Evolutionary conservation across 805 yeast species (phyloP).

Genomic region (Saccharomycopsis sp.): DNA sequence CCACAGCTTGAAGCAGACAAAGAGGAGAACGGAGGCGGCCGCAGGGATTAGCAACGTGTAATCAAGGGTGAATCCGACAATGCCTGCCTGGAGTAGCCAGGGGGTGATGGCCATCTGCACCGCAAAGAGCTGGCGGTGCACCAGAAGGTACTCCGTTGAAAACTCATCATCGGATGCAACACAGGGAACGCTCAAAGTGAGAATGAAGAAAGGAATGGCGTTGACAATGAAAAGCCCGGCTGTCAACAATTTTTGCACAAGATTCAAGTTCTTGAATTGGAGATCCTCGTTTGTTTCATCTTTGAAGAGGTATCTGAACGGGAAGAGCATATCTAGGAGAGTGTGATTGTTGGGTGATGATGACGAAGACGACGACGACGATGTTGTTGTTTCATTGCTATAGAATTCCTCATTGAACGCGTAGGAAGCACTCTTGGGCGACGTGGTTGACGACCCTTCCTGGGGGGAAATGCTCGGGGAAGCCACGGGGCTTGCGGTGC

Average conservation of each 20-base stretch:
- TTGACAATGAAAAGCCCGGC: slow-evolving; percentile 2
- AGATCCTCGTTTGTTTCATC: slow-evolving; percentile 3
- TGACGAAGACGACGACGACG: too few species aligned
- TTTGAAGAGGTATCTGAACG: slow-evolving; percentile 1
- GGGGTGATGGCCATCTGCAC: slow-evolving; percentile 6
- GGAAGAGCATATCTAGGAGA: too few species aligned
- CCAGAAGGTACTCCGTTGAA: not conserved
- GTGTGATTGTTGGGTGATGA: too few species aligned
- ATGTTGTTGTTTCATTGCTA: too few species aligned
- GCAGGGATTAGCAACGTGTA: too few species aligned
- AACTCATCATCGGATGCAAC: not conserved
- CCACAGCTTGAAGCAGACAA: not conserved
- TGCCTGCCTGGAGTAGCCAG: slow-evolving; percentile 9
- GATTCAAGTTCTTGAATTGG: not conserved
- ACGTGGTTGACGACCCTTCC: too few species aligned
- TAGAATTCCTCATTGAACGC: too few species aligned
- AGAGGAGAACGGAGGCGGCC: too few species aligned
- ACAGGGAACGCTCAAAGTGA: slow-evolving; percentile 11
- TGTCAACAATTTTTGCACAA: slow-evolving; percentile 3
- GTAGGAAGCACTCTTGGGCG: too few species aligned
- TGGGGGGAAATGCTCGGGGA: too few species aligned
- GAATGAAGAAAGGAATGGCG: slow-evolving; percentile 13
- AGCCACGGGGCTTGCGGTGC: too few species aligned
- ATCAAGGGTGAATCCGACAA: not conserved
- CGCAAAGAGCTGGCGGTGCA: not conserved